Conservation (phyloP, 139 green algal species). For the Coccomyxa sp. region DNA sequence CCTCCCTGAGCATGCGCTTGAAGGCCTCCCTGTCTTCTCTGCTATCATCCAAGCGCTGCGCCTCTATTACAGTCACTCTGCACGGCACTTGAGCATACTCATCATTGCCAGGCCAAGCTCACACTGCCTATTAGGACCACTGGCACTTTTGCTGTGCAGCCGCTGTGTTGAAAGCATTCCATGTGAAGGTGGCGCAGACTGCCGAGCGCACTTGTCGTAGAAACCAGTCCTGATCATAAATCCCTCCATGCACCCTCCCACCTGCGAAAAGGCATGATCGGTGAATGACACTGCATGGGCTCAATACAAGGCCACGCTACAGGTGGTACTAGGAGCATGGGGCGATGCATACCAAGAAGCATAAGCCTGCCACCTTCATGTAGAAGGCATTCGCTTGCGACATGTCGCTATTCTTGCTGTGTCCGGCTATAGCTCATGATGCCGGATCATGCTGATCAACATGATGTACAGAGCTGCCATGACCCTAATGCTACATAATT, state of each 20-base stretch:
- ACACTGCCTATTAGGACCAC: no score
- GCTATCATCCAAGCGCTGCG: constrained; percentile 38
- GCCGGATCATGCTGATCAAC: no score
- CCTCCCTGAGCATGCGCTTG: constrained; percentile 22
- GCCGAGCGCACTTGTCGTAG: constrained; percentile 63
- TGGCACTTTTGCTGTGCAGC: no score
- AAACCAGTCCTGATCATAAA: constrained; percentile 95
- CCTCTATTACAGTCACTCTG: constrained; percentile 56
- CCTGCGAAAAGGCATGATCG: constrained; percentile 16
- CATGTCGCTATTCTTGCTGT: no score
- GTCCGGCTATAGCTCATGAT: no score
- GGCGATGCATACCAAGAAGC: constrained; percentile 29
- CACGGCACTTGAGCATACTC: not conserved
- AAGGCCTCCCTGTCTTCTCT: constrained; percentile 43
- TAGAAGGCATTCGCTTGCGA: no score
- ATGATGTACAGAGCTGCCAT: no score
- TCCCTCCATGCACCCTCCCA: constrained; percentile 74
- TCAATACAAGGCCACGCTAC: not conserved
- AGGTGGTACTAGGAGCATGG: not conserved
- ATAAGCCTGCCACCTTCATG: constrained; percentile 27
- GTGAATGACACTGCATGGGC: not conserved
- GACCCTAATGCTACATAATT: no score
- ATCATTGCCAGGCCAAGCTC: no score
- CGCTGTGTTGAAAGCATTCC: no score
- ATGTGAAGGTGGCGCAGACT: no score